Conservation (phyloP, 192 early-diverging fungal genomes). For the Coemansia sp. region DNA sequence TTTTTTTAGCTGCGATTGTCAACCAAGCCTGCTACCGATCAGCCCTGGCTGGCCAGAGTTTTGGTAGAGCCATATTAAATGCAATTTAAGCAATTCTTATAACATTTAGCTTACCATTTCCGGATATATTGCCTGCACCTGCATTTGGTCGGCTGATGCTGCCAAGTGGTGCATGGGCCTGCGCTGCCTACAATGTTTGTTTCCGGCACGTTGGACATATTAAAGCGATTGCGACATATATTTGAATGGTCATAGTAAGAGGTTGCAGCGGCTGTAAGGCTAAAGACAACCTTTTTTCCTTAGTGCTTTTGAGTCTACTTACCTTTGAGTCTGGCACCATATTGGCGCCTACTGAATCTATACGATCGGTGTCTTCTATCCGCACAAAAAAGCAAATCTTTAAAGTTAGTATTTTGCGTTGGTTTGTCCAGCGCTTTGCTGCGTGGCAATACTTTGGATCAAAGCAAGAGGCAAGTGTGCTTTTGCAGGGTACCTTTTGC, state of each 20-base stretch:
- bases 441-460: no score
- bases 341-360: not conserved
- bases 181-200: conserved; percentile 4
- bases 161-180: not conserved
- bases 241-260: not conserved
- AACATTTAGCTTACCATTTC: conserved; percentile 6
- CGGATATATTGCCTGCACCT: conserved; percentile 4
- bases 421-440: no score
- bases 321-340: not conserved
- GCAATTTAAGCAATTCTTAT: not conserved
- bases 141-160: conserved; percentile 7
- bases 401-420: no score
- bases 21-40: no score
- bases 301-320: not conserved
- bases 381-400: no score
- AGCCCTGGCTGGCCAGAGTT: not conserved
- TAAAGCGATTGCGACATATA: conserved; percentile 1
- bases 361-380: not conserved
- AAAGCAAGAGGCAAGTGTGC: no score
- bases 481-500: not conserved
- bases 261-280: no score
- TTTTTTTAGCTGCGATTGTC: no score
- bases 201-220: not conserved
- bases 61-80: not conserved
- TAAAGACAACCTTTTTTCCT: not conserved